Percentiles rank a stretch among this genome's conserved stretches.
Conservation (phyloP, 2,329 filamentous ascomycete genomes). For the Sarocladium kiliense region DNA sequence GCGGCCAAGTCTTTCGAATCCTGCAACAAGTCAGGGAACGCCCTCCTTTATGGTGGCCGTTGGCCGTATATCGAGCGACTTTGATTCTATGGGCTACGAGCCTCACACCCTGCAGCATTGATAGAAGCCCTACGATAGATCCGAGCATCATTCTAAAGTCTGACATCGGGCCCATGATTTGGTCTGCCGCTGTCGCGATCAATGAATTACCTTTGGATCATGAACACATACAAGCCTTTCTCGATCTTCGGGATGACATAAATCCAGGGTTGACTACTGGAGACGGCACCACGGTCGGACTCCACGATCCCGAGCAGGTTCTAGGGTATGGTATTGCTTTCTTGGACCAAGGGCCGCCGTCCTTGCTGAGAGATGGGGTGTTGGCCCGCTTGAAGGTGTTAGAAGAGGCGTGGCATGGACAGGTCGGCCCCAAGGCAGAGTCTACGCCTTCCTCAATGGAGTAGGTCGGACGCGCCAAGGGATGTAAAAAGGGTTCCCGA, state of each 20-base stretch:
- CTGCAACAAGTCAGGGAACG: neutral
- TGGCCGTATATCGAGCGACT: conserved; percentile 1
- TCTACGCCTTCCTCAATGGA: neutral
- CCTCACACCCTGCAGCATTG: neutral
- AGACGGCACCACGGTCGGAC: neutral
- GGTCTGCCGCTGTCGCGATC: neutral
- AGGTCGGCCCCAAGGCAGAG: no score
- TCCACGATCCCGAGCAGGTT: neutral
- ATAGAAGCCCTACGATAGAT: neutral
- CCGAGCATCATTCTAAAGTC: neutral
- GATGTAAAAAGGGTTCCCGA: no score
- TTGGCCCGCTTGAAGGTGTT: neutral
- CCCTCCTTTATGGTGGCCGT: neutral
- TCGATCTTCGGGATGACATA: neutral
- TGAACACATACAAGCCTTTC: neutral
- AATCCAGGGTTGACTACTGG: neutral
- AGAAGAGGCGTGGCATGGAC: neutral
- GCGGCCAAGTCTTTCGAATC: conserved; percentile 1
- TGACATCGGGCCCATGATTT: neutral
- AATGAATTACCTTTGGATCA: neutral
- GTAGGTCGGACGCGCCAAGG: neutral
- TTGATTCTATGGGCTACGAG: neutral
- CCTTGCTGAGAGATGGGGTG: neutral
- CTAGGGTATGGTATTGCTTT: neutral
- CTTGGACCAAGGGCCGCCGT: neutral